Percentiles rank a stretch among this genome's conserved stretches.
These are phyloP conservation scores for Mycogone perniciosa DNA, from an alignment of 2,329 filamentous ascomycete genomes.

Conservation along the genomic window DNA sequence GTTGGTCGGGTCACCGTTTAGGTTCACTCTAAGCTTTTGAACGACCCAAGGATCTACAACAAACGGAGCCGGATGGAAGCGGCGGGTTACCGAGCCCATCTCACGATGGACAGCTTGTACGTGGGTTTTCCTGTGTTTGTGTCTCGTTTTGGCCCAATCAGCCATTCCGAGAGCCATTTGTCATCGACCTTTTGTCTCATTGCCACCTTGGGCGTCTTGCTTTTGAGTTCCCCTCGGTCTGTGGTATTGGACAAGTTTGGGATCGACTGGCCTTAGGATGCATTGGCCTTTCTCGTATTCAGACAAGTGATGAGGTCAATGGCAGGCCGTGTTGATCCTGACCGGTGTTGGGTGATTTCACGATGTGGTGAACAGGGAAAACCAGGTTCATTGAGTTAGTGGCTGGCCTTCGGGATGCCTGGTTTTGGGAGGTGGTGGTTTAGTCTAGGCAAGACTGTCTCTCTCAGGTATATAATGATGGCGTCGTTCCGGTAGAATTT, in stretches of 20 bases:
- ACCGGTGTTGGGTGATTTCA: neutral
- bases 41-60: neutral
- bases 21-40: neutral
- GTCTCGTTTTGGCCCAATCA: neutral
- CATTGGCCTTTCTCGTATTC: constrained; percentile 9
- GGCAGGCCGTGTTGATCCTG: neutral
- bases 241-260: too few relatives aligned
- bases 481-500: neutral
- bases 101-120: too few relatives aligned
- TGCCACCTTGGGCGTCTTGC: neutral
- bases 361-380: neutral
- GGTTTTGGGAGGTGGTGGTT: neutral
- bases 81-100: neutral
- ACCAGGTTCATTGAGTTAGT: constrained; percentile 3
- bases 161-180: neutral
- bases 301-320: constrained; percentile 4
- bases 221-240: neutral
- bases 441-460: neutral
- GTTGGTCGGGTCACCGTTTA: neutral
- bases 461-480: constrained; percentile 8
- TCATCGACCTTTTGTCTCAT: neutral
- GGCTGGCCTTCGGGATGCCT: neutral
- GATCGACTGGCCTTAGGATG: neutral
- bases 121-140: too few relatives aligned
- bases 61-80: neutral